Evolutionary conservation across 2,329 filamentous ascomycete species (phyloP), one percentile per base, ranked within the genome.

Genomic region (Calcarisporium arbuscula): DNA sequence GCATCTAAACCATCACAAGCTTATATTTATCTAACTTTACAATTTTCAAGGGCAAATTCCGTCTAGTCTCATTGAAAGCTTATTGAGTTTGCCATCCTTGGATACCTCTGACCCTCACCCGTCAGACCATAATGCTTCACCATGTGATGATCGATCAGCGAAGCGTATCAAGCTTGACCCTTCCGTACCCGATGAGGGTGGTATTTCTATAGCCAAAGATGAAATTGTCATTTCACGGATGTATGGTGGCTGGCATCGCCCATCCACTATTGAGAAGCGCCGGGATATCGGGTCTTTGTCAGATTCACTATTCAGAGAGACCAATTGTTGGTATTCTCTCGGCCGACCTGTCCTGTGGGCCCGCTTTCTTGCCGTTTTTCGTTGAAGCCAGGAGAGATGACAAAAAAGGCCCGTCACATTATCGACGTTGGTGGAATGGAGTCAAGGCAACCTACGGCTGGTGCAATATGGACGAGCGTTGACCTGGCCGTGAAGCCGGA

Each of bases 381-480:
- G 8, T 18, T 58, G 11, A 41, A 38, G 5, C 37, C 46, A 9
- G 34, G 44, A 16, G 51, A 60, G 28, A 20, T 40, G 7, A 42
- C 44, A 9, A 35, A 43, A 5, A 21, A 46, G 7, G 39, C 42
- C 4, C 29, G 28, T 9, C 17, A 33, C 2, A 50, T 59, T 7
- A 29, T 57, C 14, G 33, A 45, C 9, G 15, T 37, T 30, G 19
- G 27, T 28, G 27, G 28, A 17, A 8, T 14, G 19, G 6, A 44
- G 30, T 38, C 28, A 43, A 46, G 36, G 32, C 41, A 39, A 19
- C 35, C 32, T 6, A 34, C 36, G 2, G 45, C 51, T 5, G 59
- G 60, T n/a, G 47, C 46, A 6, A 42, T 70, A 1, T 66, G 62
- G 61, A 48, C 48, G 8, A 44, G 40, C 5, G 44, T 59, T 5